Evolutionary conservation across 305 asterid genomes (phyloP).

Genomic region (Coffea humblotiana): DNA sequence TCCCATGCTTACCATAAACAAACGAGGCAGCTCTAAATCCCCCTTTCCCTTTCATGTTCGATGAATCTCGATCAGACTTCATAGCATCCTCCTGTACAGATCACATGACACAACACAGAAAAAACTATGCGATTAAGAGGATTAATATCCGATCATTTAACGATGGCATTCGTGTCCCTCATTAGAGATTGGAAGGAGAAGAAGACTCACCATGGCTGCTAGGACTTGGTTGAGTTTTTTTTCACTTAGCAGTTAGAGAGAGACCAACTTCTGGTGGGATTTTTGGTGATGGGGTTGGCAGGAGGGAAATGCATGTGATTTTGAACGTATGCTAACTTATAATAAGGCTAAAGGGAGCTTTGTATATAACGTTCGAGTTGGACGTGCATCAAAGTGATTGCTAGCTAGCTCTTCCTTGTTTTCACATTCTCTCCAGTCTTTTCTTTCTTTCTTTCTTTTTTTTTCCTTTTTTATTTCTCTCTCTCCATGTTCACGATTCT

Average conservation of each 20-base stretch:
- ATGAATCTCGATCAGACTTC: neutral
- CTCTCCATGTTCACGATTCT: conserved; percentile 2
- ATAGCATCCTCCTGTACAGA: conserved; percentile 1
- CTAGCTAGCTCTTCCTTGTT: neutral
- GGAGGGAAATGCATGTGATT: neutral
- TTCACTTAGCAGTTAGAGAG: neutral
- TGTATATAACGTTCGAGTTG: conserved; percentile 3
- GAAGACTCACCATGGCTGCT: conserved; percentile 5
- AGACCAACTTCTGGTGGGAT: neutral
- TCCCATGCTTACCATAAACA: conserved; percentile 29
- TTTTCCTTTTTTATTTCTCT: neutral
- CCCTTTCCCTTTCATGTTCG: conserved; percentile 27
- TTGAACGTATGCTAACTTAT: neutral
- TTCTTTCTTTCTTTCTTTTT: neutral
- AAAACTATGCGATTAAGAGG: too few relatives aligned
- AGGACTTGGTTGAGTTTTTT: too few relatives aligned
- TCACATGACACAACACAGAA: neutral
- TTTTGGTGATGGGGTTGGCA: neutral
- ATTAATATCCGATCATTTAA: too few relatives aligned
- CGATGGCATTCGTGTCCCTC: too few relatives aligned
- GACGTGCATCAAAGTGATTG: conserved; percentile 7
- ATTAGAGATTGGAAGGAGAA: neutral
- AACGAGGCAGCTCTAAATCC: conserved; percentile 43
- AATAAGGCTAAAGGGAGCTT: neutral
- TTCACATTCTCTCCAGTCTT: neutral